Conservation (phyloP, 306 rosid species). For the Inga oerstediana region DNA sequence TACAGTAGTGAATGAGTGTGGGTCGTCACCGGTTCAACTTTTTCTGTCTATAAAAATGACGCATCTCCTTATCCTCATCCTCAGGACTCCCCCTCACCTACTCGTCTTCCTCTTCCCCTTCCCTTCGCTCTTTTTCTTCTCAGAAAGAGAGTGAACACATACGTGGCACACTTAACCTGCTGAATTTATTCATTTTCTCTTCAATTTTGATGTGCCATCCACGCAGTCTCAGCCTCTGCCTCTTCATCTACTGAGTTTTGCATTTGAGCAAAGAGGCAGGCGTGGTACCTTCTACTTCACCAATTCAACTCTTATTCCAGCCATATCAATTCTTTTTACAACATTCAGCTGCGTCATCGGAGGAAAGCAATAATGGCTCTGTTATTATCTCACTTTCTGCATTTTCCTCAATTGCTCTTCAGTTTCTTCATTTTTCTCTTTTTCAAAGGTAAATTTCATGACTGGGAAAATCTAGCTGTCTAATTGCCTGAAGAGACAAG, state of each 20-base stretch:
- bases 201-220: background rate
- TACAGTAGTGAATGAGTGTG: background rate
- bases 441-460: slow-evolving; percentile 39
- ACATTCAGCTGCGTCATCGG: background rate
- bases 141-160: slow-evolving; percentile 29
- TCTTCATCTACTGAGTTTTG: background rate
- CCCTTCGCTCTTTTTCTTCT: slow-evolving; percentile 39
- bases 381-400: slow-evolving; percentile 21
- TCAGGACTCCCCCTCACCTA: slow-evolving; percentile 45
- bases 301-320: background rate
- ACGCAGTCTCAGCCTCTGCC: background rate
- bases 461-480: background rate
- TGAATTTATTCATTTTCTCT: background rate
- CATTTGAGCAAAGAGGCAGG: background rate
- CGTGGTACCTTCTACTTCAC: background rate
- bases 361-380: slow-evolving; percentile 35
- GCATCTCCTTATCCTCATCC: background rate
- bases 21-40: background rate
- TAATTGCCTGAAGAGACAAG: background rate
- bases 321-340: background rate
- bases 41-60: slow-evolving; percentile 33
- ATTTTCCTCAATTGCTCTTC: slow-evolving; percentile 21
- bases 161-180: slow-evolving; percentile 10
- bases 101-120: slow-evolving; percentile 14
- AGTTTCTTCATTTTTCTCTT: slow-evolving; percentile 37